Base-by-base conservation (phyloP, 202 grass and related monocot species). In the Setaria viridis region DNA sequence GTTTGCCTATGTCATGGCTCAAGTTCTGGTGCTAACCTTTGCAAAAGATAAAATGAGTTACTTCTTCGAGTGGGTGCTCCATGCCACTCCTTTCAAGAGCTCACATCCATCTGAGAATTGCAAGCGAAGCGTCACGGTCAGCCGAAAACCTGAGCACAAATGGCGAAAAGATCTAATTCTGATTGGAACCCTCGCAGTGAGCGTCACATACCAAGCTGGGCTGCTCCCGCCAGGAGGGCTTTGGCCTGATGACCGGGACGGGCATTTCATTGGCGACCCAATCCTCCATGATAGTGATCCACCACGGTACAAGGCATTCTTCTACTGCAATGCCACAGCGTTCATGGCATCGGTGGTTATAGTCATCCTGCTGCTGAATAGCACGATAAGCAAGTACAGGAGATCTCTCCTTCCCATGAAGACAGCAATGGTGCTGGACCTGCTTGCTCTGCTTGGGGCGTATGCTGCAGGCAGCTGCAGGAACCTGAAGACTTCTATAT, bases 321-420 rank as follows among this genome's bases (percentile, higher is more conserved):
- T 95, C 48, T 85, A 86, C 20, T 91, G 71, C 80, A 95, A 95
- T 6, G 88, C 88, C 50, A 85, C 87, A 1, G 81, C 90, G 37
- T 91, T 93, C 83, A 85, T 92, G 54, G 68, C 85, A 19, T 94
- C 93, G 6, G 33, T 92, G 50, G 62, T 92, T 47, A 91, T 92
- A 54, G 87, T 95, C 56, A 88, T 87, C 78, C 89, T 92, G 50
- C 77, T 95, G 19, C 74, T 93, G 67, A 92, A 90, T 62, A 80
- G 45, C 56, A 89, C 86, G 4, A 82, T 91, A 80, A 90, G 87
- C 85, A 66, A 46, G 43, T 79, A 90, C 72, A 85, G 19, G 45
- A 82, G 77, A 54, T 86, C 84, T 21, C 78, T 95, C n/a, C 78
- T 81, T 42, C 69, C 89, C 49, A 86, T 95, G 88, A 86, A 92